Conservation (phyloP, 345 rosid species). For the Lepidium africanum region DNA sequence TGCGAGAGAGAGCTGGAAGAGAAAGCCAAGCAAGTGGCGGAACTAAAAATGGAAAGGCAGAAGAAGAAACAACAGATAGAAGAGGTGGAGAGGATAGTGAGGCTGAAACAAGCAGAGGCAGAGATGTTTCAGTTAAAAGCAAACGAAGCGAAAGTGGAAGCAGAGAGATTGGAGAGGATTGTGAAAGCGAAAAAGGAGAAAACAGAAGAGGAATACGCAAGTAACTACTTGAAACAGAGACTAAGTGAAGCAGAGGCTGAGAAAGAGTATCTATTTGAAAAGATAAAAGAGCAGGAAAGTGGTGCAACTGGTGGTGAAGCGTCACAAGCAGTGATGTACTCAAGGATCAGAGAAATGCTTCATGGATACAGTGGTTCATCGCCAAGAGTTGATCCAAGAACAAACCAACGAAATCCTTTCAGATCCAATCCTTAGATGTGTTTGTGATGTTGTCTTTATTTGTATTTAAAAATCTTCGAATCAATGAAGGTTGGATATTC, state of each 20-base stretch:
- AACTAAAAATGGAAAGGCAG: slow-evolving; percentile 66
- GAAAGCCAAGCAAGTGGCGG: slow-evolving; percentile 81
- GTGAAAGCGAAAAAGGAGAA: slow-evolving; percentile 84
- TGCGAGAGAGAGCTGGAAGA: slow-evolving; percentile 90
- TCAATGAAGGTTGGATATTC: slow-evolving; percentile 1
- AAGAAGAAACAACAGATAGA: slow-evolving; percentile 81
- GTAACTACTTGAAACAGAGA: slow-evolving; percentile 72
- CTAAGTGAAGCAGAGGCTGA: slow-evolving; percentile 98
- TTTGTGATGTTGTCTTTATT: not conserved
- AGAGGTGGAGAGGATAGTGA: slow-evolving; percentile 84
- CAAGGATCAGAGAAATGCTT: slow-evolving; percentile 58
- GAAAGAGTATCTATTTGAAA: slow-evolving; percentile 88
- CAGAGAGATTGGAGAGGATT: slow-evolving; percentile 83
- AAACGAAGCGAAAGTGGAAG: slow-evolving; percentile 83
- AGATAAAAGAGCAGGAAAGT: slow-evolving; percentile 85
- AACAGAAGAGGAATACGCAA: slow-evolving; percentile 92
- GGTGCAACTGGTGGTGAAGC: slow-evolving; percentile 67
- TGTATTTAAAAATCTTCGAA: slow-evolving; percentile 3
- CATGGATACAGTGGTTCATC: slow-evolving; percentile 42
- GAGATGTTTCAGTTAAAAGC: slow-evolving; percentile 99
- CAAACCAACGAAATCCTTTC: slow-evolving; percentile 47
- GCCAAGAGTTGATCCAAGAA: slow-evolving; percentile 43
- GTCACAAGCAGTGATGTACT: slow-evolving; percentile 55
- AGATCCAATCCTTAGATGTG: slow-evolving; percentile 42
- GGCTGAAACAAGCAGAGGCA: slow-evolving; percentile 94